Evolutionary conservation across 2,329 filamentous ascomycete species (phyloP).

Genomic region (Alternaria atra): DNA sequence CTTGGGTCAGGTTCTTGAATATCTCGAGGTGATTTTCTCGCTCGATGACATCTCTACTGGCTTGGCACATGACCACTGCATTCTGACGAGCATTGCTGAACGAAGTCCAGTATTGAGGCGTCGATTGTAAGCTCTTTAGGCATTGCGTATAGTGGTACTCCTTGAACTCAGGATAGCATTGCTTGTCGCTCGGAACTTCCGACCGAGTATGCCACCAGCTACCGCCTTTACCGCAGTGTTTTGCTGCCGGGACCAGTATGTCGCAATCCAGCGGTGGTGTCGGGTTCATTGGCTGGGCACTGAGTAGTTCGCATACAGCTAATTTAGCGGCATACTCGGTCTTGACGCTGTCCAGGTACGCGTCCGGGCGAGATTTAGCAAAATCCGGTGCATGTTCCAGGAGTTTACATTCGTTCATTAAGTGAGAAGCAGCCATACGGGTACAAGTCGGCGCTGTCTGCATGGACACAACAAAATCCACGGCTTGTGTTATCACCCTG

Average conservation of each 20-base stretch:
- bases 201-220: constrained; percentile 33
- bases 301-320: constrained; percentile 69
- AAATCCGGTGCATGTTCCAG: constrained; percentile 51
- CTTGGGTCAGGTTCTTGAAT: constrained; percentile 46
- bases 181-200: constrained; percentile 23
- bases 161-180: constrained; percentile 48
- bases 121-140: constrained; percentile 62
- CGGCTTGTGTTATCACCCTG: constrained; percentile 33
- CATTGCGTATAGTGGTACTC: constrained; percentile 59
- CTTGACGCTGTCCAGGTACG: constrained; percentile 53
- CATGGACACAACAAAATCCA: constrained; percentile 35
- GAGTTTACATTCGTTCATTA: constrained; percentile 64
- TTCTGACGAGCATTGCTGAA: constrained; percentile 71
- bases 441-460: constrained; percentile 56
- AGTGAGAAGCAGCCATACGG: constrained; percentile 60
- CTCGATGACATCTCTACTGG: constrained; percentile 66
- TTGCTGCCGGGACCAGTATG: constrained; percentile 56
- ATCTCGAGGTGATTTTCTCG: constrained; percentile 56
- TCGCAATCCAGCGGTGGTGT: constrained; percentile 62
- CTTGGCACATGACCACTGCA: constrained; percentile 69
- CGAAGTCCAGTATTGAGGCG: constrained; percentile 69
- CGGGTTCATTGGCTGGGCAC: constrained; percentile 55
- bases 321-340: constrained; percentile 69
- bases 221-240: constrained; percentile 39
- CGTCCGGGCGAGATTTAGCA: constrained; percentile 36